Evolutionary conservation across 345 rosid genomes (phyloP).

Genomic region (Moricandia arvensis): DNA sequence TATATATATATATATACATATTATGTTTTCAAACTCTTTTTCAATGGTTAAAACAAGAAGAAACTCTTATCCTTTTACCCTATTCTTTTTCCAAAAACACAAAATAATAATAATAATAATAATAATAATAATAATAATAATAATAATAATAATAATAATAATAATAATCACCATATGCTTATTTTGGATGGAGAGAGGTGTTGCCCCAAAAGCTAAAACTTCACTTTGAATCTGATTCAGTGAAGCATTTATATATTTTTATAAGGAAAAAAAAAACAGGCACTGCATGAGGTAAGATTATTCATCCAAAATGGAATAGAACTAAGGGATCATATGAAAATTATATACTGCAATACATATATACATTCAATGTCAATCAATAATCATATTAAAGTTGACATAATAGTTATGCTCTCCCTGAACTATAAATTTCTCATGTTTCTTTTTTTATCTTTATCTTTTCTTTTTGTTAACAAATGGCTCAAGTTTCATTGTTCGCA

Average conservation of each 20-base stretch:
- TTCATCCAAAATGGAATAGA: conserved; percentile 18
- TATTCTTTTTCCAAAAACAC: not conserved
- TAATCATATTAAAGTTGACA: conserved; percentile 7
- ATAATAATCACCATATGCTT: not conserved
- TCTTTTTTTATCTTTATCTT: not conserved
- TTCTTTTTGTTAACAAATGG: not conserved
- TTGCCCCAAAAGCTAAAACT: not conserved
- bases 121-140: too few species aligned
- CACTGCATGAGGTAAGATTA: conserved; percentile 7
- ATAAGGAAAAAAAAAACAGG: not conserved
- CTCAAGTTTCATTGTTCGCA: not conserved
- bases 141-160: too few species aligned
- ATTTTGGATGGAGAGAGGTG: not conserved
- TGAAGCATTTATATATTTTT: conserved; percentile 12
- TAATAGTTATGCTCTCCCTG: not conserved
- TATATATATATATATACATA: not conserved
- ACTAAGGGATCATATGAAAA: not conserved
- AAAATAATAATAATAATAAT: too few species aligned
- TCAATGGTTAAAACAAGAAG: not conserved
- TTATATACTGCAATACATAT: not conserved
- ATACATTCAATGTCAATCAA: conserved; percentile 4
- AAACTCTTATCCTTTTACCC: not conserved
- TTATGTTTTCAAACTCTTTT: not conserved
- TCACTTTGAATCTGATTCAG: conserved; percentile 32
- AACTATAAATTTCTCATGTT: not conserved